Evolutionary conservation across 495 filamentous ascomycete genomes (phyloP), one percentile per base, ranked within the genome.

Genomic region (Annulohypoxylon bovei): DNA sequence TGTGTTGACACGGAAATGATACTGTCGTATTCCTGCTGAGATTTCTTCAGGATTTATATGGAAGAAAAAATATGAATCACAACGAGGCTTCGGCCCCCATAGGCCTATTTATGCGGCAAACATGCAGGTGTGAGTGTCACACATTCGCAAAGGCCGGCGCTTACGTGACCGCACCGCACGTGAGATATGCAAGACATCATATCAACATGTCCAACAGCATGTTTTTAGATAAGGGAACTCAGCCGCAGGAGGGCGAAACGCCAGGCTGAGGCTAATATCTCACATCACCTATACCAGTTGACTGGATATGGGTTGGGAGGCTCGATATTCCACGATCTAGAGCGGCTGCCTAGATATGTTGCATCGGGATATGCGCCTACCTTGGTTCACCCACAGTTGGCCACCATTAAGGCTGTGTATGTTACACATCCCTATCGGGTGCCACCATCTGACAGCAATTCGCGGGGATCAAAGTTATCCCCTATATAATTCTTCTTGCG

Each of bases 161-260:
- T 32, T 62, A 32, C 65, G 25, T 68, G 65, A 35, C 33, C 30
- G 27, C 25, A 30, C 22, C 27, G 27, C 23, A 22, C 37, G 54
- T 27, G 25, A 46, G 20, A 35, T 4, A 14, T 60, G 35, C 47
- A 67, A 59, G 18, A 33, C n/a, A 33, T 25, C 9, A 28, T 6
- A 37, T 33, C n/a, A 32, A 23, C 2, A 23, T 35, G 16, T 54
- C 47, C 33, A 53, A 30, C 44, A 20, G 52, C 50, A 54, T 49
- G 56, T 60, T 46, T 8, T 20, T 32, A 25, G 14, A 3, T 30
- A 1, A 33, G 4, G 12, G 32, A 30, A 25, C 35, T 39, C 46
- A 58, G 60, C 54, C 60, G 44, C 67, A 57, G 50, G 59, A 62
- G 59, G 66, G 66, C 59, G 66, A 53, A 61, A 49, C 65, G 20